These are phyloP conservation scores for Heterobasidion irregulare DNA, from an alignment of 1,284 basidiomycete genomes.

Conservation along the genomic window DNA sequence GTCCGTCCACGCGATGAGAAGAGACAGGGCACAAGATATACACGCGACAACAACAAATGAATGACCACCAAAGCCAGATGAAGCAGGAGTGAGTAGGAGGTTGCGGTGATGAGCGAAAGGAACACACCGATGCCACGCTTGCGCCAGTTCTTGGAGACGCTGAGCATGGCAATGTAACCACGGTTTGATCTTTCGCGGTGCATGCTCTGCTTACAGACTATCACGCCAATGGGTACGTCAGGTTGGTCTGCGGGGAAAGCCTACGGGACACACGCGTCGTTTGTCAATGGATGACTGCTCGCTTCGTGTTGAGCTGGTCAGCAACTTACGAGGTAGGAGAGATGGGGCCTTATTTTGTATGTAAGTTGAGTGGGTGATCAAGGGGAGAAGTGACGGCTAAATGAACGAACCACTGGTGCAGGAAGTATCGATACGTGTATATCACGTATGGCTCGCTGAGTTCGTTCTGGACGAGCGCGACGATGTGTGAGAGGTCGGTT, in stretches of 20 bases:
- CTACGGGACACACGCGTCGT: conserved; percentile 21
- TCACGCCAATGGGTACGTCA: conserved; percentile 73
- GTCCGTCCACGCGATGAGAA: not conserved
- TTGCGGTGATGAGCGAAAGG: not conserved
- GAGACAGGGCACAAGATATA: not conserved
- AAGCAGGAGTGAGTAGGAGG: not conserved
- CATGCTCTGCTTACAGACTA: conserved; percentile 92
- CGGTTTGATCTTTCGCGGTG: conserved; percentile 74
- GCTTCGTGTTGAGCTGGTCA: not conserved
- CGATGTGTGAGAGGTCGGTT: conserved; percentile 72
- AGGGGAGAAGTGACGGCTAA: not conserved
- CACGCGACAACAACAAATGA: conserved; percentile 2
- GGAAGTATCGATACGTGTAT: conserved; percentile 90
- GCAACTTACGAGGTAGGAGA: conserved; percentile 76
- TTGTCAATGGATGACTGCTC: not conserved
- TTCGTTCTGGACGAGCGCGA: conserved; percentile 84
- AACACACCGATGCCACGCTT: conserved; percentile 85
- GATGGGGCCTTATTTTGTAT: conserved; percentile 67
- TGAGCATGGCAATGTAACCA: conserved; percentile 98
- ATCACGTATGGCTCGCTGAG: conserved; percentile 95
- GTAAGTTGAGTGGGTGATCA: conserved; percentile 2
- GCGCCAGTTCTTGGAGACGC: conserved; percentile 73
- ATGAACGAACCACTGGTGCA: conserved; percentile 78
- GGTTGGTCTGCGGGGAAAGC: conserved; percentile 47
- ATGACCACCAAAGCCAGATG: not conserved